Percentiles rank a stretch among this genome's conserved stretches.
Conservation (phyloP, 2,329 filamentous ascomycete genomes). For the Huntiella savannae region DNA sequence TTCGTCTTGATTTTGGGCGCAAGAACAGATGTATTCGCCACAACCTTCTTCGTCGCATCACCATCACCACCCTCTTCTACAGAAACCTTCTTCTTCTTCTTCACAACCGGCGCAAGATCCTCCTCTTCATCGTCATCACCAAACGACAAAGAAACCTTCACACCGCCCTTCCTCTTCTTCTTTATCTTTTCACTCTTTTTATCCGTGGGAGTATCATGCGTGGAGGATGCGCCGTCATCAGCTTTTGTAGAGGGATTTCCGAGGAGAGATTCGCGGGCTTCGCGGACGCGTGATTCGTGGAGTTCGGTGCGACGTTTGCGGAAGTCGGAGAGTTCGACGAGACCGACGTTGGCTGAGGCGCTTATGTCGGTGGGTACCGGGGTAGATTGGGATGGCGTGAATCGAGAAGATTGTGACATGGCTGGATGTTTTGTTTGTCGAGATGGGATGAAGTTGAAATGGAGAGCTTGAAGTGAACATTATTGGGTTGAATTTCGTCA, state of each 20-base stretch:
- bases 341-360: slow-evolving; percentile 72
- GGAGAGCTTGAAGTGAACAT: neutral
- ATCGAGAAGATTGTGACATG: neutral
- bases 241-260: neutral
- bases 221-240: neutral
- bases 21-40: slow-evolving; percentile 36
- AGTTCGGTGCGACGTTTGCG: slow-evolving; percentile 89
- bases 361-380: slow-evolving; percentile 51
- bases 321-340: slow-evolving; percentile 83
- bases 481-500: too few species aligned
- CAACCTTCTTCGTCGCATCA: slow-evolving; percentile 26
- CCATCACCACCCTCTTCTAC: slow-evolving; percentile 16
- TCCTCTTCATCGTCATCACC: slow-evolving; percentile 39
- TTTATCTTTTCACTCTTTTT: slow-evolving; percentile 24
- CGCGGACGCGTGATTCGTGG: slow-evolving; percentile 75
- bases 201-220: slow-evolving; percentile 26
- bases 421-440: neutral
- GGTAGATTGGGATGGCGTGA: slow-evolving; percentile 9
- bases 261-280: slow-evolving; percentile 41
- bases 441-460: neutral
- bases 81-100: slow-evolving; percentile 20
- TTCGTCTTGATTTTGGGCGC: slow-evolving; percentile 53
- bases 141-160: slow-evolving; percentile 39
- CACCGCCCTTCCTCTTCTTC: slow-evolving; percentile 26
- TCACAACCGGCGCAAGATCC: slow-evolving; percentile 19